Evolutionary conservation across 2,329 filamentous ascomycete genomes (phyloP), one percentile per base, ranked within the genome.

Genomic region (Alternaria sp.): DNA sequence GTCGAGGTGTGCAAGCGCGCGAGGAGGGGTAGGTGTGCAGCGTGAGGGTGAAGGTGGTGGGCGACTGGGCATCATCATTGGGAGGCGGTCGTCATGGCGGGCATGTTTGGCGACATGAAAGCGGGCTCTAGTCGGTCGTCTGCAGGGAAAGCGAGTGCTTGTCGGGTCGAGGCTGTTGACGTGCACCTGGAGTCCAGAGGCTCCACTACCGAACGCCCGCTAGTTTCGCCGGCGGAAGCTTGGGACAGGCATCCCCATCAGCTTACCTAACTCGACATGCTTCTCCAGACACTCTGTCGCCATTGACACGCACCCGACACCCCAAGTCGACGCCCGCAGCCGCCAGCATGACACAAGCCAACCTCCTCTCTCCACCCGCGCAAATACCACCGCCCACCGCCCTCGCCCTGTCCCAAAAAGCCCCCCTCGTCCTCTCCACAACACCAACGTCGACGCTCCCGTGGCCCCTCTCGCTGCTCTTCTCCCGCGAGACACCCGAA

Each of bases 401-500:
- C 26, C 79, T 84, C 77, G 79, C 64, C 72, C 84, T 83, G 76
- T 87, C 78, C 67, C 83, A 80, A 76, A 83, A 77, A 75, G 82
- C 83, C 4, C 79, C 83, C 26, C 74, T 68, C 37, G 73, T 81
- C 57, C 73, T 83, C 67, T 64, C 77, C 49, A 69, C 69, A 49
- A 76, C 81, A 64, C 79, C 80, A 12, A 80, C 80, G 10, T 77
- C 75, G 20, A 78, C 79, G 23, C 76, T 82, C n/a, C 83, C 81
- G 26, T 87, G 83, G 79, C 86, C 83, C 53, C 80, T 87, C 55
- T 86, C 82, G 8, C 78, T 86, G 56, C 80, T 87, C 70, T 78
- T 82, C 62, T 81, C 82, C 44, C 78, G 80, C 28, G 94, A 97
- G 78, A 90, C 89, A 0, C 85, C 92, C 58, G 93, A 97, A 69